Evolutionary conservation across 1,139 yeast genomes (phyloP).

Genomic region (Pneumocystis sp.): DNA sequence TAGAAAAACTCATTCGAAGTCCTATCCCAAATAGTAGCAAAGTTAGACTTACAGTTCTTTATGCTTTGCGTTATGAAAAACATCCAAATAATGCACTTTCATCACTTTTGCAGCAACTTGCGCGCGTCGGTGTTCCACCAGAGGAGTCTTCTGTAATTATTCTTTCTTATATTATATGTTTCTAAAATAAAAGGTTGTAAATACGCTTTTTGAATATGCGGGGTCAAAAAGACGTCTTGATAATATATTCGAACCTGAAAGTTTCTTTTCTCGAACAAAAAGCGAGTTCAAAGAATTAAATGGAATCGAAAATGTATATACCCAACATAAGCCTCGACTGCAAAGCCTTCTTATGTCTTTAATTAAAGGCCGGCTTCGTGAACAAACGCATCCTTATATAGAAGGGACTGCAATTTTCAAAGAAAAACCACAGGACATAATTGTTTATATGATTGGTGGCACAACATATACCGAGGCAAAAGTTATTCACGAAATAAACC

Average conservation of each 20-base stretch:
- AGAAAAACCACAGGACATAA: conserved; percentile 52
- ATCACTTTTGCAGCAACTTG: conserved; percentile 27
- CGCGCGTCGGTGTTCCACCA: conserved; percentile 25
- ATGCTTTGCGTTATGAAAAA: conserved; percentile 51
- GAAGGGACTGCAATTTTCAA: conserved; percentile 28
- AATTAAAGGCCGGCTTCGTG: conserved; percentile 37
- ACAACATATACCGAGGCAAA: conserved; percentile 86
- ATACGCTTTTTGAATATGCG: conserved; percentile 26
- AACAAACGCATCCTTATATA: conserved; percentile 35
- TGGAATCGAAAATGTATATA: conserved; percentile 43
- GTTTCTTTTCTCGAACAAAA: conserved; percentile 30
- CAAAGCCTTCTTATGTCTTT: conserved; percentile 37
- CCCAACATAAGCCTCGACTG: conserved; percentile 65
- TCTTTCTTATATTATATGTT: not conserved
- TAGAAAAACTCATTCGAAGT: conserved; percentile 31
- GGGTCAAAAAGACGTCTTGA: conserved; percentile 34
- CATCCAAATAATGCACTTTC: conserved; percentile 28
- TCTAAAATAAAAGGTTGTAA: conserved; percentile 14
- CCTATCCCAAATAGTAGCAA: conserved; percentile 30
- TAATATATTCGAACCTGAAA: conserved; percentile 30
- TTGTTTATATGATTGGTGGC: conserved; percentile 79
- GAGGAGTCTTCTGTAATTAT: conserved; percentile 19
- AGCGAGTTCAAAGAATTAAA: conserved; percentile 31
- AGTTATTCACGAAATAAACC: conserved; percentile 55
- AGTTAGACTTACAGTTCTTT: conserved; percentile 51